Conservation (phyloP, 2,329 filamentous ascomycete species). For the Diaporthe velutina region DNA sequence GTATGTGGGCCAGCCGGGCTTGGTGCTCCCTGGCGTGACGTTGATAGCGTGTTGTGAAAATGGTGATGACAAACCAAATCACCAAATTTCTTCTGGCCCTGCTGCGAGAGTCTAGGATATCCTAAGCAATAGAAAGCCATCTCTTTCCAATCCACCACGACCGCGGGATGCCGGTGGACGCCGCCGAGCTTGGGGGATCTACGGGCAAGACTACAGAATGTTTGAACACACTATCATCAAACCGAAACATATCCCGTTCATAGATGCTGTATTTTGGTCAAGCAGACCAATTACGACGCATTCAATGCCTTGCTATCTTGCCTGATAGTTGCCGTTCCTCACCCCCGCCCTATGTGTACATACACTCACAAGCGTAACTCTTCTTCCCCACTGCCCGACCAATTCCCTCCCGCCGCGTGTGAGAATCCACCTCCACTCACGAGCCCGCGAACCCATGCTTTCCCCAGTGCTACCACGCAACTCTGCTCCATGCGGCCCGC, state of each 20-base stretch:
- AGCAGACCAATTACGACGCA: background rate
- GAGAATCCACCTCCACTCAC: constrained; percentile 1
- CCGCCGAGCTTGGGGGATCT: background rate
- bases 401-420: constrained; percentile 8
- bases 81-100: background rate
- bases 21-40: background rate
- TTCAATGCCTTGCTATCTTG: background rate
- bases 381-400: constrained; percentile 2
- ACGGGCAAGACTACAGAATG: background rate
- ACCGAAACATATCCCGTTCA: background rate
- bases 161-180: background rate
- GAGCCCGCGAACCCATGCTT: background rate
- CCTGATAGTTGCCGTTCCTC: background rate
- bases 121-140: background rate
- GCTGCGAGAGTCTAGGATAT: background rate
- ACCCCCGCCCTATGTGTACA: background rate
- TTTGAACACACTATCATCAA: too few species aligned
- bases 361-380: background rate
- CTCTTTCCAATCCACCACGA: background rate
- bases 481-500: constrained; percentile 23
- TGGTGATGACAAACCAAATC: constrained; percentile 16
- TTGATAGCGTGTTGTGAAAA: constrained; percentile 18
- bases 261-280: background rate
- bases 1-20: constrained; percentile 21
- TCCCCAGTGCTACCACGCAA: background rate